Conservation (phyloP, 768 basidiomycete species). For the Termitomyces bulborhizus region DNA sequence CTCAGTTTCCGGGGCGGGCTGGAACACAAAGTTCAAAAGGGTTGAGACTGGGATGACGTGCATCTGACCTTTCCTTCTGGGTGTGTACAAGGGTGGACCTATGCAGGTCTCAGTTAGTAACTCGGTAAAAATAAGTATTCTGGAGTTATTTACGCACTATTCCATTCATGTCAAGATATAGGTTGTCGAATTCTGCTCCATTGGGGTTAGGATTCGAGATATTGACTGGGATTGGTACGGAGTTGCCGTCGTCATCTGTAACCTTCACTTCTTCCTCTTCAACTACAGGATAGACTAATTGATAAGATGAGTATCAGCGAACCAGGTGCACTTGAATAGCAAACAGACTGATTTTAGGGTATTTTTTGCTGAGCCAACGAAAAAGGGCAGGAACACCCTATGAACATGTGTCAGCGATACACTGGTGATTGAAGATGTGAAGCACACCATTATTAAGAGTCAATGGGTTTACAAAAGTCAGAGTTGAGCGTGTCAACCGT, state of each 20-base stretch:
- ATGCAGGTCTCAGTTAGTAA: not conserved
- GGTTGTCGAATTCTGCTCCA: constrained; percentile 88
- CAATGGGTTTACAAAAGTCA: constrained; percentile 3
- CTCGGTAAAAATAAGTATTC: not conserved
- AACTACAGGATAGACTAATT: constrained; percentile 63
- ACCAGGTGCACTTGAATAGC: not conserved
- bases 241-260: constrained; percentile 58
- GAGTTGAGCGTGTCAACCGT: not conserved
- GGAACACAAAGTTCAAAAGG: constrained; percentile 3
- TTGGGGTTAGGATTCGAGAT: constrained; percentile 88
- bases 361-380: constrained; percentile 98
- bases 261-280: constrained; percentile 81
- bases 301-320: not conserved
- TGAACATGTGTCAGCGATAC: constrained; percentile 3
- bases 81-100: constrained; percentile 99
- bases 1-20: constrained; percentile 96
- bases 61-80: constrained; percentile 84
- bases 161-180: constrained; percentile 99
- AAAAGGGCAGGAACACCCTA: constrained; percentile 98
- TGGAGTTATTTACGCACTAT: constrained; percentile 55
- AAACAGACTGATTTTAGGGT: constrained; percentile 87
- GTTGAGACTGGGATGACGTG: not conserved
- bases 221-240: constrained; percentile 70
- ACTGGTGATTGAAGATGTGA: not conserved
- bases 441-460: constrained; percentile 2